These are phyloP conservation scores for Colletotrichum sojae DNA, from an alignment of 2,329 filamentous ascomycete genomes.

Conservation along the genomic window DNA sequence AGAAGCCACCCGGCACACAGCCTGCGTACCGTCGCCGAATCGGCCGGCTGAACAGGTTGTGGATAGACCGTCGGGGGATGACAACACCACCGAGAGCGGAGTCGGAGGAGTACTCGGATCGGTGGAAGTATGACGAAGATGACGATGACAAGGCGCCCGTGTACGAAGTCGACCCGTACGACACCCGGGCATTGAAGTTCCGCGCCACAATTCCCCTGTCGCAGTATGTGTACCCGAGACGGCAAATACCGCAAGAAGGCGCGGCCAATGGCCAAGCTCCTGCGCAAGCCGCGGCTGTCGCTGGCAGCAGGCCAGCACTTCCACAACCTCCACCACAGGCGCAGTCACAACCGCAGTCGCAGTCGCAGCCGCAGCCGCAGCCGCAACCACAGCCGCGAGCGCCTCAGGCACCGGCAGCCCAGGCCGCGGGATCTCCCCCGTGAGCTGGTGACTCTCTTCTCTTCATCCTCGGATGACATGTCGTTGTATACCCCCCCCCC, in stretches of 20 bases:
- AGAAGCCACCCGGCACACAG: slow-evolving; percentile 56
- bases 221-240: slow-evolving; percentile 56
- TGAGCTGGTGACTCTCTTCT: slow-evolving; percentile 31
- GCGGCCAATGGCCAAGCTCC: slow-evolving; percentile 40
- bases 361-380: slow-evolving; percentile 45
- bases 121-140: slow-evolving; percentile 90
- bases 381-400: slow-evolving; percentile 44
- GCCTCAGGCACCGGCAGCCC: slow-evolving; percentile 29
- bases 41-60: slow-evolving; percentile 86
- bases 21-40: slow-evolving; percentile 87
- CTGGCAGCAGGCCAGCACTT: slow-evolving; percentile 41
- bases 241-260: slow-evolving; percentile 50
- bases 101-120: slow-evolving; percentile 67
- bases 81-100: slow-evolving; percentile 64
- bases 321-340: slow-evolving; percentile 41
- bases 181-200: slow-evolving; percentile 72
- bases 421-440: slow-evolving; percentile 17
- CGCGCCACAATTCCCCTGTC: slow-evolving; percentile 70
- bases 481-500: slow-evolving; percentile 40
- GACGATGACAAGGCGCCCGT: slow-evolving; percentile 84
- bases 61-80: slow-evolving; percentile 88
- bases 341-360: slow-evolving; percentile 44
- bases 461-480: slow-evolving; percentile 32
- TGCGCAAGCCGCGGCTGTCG: slow-evolving; percentile 25
- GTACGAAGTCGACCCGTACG: slow-evolving; percentile 82